phyloP scores from a whole-genome alignment of 2,329 filamentous ascomycete species.

The Claviceps paspali region DNA sequence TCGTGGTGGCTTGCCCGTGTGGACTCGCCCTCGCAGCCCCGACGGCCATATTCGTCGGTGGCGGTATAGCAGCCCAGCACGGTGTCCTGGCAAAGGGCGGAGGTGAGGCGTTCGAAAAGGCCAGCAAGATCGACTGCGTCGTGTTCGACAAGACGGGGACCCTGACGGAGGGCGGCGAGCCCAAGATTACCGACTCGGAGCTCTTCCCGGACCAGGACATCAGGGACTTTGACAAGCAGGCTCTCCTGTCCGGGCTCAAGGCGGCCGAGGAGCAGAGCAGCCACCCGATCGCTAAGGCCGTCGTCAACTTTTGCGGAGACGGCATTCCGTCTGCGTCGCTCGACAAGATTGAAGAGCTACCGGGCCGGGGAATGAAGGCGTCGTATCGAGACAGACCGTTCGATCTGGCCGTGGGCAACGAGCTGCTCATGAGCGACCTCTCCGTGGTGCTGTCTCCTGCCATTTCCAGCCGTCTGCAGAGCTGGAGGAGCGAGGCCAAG shows the following conservation, averaged over 20 bases:
- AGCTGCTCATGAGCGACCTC: constrained; percentile 45
- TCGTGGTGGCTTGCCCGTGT: constrained; percentile 76
- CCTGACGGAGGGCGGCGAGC: constrained; percentile 57
- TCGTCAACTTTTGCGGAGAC: constrained; percentile 44
- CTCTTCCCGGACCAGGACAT: constrained; percentile 20
- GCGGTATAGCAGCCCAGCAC: constrained; percentile 61
- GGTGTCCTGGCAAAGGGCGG: constrained; percentile 75
- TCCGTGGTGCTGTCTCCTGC: constrained; percentile 22
- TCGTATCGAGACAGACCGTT: constrained; percentile 25
- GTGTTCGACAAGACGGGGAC: constrained; percentile 88
- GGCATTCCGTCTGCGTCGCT: constrained; percentile 19
- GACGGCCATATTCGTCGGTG: constrained; percentile 71
- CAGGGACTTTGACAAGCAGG: constrained; percentile 11
- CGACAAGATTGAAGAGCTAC: constrained; percentile 44
- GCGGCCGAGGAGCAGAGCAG: constrained; percentile 55
- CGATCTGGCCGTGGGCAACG: constrained; percentile 56
- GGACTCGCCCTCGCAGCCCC: constrained; percentile 74
- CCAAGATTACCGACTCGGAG: constrained; percentile 44
- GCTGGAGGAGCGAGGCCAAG: constrained; percentile 49
- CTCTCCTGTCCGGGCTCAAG: constrained; percentile 38
- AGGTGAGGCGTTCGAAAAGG: constrained; percentile 74
- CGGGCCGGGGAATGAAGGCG: constrained; percentile 56
- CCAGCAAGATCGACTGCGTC: constrained; percentile 60
- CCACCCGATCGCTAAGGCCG: constrained; percentile 59
- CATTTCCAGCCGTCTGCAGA: constrained; percentile 24